Percentiles rank a stretch among this genome's conserved stretches.
phyloP scores from a whole-genome alignment of 116 monocot species.

The Dioscorea cayenensis region DNA sequence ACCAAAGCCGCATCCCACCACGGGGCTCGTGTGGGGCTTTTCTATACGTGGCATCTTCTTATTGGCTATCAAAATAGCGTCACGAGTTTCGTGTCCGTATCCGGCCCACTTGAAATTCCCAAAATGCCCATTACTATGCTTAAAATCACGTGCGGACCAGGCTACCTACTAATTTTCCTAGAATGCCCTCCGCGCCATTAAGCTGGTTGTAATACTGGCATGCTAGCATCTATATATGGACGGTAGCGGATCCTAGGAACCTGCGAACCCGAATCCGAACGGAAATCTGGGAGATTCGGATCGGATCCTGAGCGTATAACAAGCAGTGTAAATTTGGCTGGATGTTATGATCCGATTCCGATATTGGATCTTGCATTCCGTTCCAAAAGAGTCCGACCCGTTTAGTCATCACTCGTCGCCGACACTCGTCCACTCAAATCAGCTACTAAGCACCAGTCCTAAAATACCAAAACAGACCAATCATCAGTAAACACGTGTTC shows the following conservation, averaged over 20 bases:
- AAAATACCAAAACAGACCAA: neutral
- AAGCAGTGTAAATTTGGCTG: too few species aligned
- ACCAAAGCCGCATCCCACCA: neutral
- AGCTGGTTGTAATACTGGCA: neutral
- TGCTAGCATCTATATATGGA: too few species aligned
- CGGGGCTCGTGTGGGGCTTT: neutral
- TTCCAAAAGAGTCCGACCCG: neutral
- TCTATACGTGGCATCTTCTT: neutral
- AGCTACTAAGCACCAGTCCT: neutral
- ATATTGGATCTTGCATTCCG: neutral
- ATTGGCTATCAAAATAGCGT: neutral
- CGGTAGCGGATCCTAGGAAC: neutral
- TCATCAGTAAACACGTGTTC: neutral
- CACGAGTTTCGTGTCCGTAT: conserved; percentile 9
- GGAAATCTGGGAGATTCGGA: neutral
- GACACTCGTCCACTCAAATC: neutral
- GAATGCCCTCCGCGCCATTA: neutral
- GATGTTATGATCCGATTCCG: too few species aligned
- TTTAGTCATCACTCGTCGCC: neutral
- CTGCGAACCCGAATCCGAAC: neutral
- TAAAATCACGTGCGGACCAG: neutral
- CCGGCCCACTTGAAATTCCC: neutral
- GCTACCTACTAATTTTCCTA: neutral
- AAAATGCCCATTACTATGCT: neutral
- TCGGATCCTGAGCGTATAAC: too few species aligned